A percentile compares a stretch with the other conserved stretches of the same genome.
These are phyloP conservation scores for Botrytis porri DNA, from an alignment of 2,329 filamentous ascomycete species.

Conservation along the genomic window DNA sequence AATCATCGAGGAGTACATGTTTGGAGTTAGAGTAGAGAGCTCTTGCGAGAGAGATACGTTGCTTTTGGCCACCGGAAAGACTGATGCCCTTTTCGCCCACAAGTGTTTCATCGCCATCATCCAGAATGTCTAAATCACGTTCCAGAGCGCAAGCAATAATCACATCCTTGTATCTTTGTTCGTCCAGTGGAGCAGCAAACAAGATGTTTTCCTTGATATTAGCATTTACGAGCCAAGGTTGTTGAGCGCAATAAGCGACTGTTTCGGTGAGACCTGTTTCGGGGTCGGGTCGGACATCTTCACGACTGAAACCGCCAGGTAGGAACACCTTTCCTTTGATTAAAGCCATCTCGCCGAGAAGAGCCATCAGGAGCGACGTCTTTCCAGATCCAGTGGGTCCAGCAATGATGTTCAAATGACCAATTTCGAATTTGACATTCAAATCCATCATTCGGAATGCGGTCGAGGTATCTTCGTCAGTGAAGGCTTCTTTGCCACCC, in stretches of 20 bases:
- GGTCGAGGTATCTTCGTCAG: constrained; percentile 62
- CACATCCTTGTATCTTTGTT: constrained; percentile 81
- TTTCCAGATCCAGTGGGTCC: constrained; percentile 94
- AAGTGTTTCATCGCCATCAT: constrained; percentile 86
- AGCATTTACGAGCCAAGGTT: constrained; percentile 94
- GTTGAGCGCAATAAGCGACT: constrained; percentile 93
- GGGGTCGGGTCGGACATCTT: constrained; percentile 77
- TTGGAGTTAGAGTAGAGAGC: constrained; percentile 94
- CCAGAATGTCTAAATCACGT: constrained; percentile 86
- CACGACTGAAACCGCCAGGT: constrained; percentile 73
- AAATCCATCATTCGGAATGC: constrained; percentile 82
- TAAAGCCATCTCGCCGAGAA: constrained; percentile 93
- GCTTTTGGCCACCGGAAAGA: constrained; percentile 94
- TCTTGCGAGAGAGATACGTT: constrained; percentile 92
- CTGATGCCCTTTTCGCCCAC: constrained; percentile 98
- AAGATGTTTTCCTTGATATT: constrained; percentile 95
- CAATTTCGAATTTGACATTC: constrained; percentile 77
- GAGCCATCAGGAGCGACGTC: constrained; percentile 90
- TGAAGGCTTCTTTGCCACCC: constrained; percentile 66
- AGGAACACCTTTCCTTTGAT: constrained; percentile 78
- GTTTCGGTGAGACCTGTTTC: constrained; percentile 86
- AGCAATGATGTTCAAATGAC: constrained; percentile 86
- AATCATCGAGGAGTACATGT: constrained; percentile 90
- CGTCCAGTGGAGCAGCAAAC: constrained; percentile 77
- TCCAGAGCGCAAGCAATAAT: constrained; percentile 88